Base-by-base conservation (phyloP, 78 protist species). In the Polysphondylium violaceum region DNA sequence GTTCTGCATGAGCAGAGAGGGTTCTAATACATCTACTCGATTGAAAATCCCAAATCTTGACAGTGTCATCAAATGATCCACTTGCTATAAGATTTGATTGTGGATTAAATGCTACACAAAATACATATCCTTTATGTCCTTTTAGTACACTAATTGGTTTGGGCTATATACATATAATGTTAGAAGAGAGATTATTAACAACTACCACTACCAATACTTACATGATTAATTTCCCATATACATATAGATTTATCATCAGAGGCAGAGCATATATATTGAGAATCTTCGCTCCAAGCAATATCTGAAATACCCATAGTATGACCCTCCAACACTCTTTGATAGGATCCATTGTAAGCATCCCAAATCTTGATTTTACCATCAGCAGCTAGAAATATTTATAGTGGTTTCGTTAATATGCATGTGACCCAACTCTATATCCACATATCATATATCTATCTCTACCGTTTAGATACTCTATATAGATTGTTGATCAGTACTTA, bases 11-110 rank as follows among this genome's bases (percentile, higher is more conserved):
- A 17, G 98, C 99, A 1, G 96, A 93, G 38, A 97, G 58, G 21
- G 40, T 68, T 41, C 36, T 55, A 23, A 87, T 63, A 78, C 95
- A 86, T 56, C 43, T 69, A 44, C 98, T 97, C 1, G 87, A 59
- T 59, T 90, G 76, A 8, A 91, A 94, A 58, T 87, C 96, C 94
- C 94, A 78, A 63, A 72, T 74, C 61, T 95, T 95, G 2, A 97
- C 88, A 5, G 75, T 92, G 61, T 97, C 98, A 86, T 97, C 98
- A 61, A 91, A 97, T 27, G 98, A 96, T n/a, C 98, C 98, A 35
- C 95, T 71, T 16, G 69, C 96, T n/a, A 96, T 87, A 35, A 95
- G 85, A 63, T 76, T 95, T 29, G 95, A 86, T 47, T 93, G 96
- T 41, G 98, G 98, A 60, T 91, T 96, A 94, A 79, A 97, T 31